Evolutionary conservation across 1,284 basidiomycete species (phyloP), one percentile per base, ranked within the genome.

Genomic region (Porphyrellus sp.): DNA sequence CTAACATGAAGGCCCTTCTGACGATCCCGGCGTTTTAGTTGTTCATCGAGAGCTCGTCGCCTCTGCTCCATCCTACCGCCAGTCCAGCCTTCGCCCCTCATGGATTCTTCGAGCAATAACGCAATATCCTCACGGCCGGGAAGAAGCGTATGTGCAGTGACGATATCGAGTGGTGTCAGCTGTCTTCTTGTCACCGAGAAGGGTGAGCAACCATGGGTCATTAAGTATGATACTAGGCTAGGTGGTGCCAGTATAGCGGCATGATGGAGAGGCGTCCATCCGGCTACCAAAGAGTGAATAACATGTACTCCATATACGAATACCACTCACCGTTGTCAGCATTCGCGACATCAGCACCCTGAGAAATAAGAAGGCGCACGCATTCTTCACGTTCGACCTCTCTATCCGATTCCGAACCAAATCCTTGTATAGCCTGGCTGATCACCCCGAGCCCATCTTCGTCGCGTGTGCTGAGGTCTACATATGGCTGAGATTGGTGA

Each of bases 211-310:
- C 94, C 93, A 60, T 93, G 91, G 16, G 91, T 95, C 71, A 98
- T 86, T 24, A 99, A 78, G 75, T 93, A 90, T 0, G 93, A 92
- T 31, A 98, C 84, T 16, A 98, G 77, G 1, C 94, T 94, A 7
- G 95, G 89, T 31, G 96, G 93, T 13, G 93, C 87, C 42, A 92
- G 76, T 51, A 98, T 73, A 15, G 89, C 90, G 11, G 95, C 93
- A 74, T 96, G 90, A 68, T 98, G 96, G n/a, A 99, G 76, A 1
- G 95, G 86, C 4, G 92, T 94, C 95, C 95, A 98, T 37, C 95
- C 94, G 53, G 82, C 91, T 93, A 63, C 52, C 48, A 47, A 33
- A 44, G 24, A 59, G 30, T 38, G 41, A 47, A 38, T 39, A 24
- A n/a, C 13, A 44, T 33, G 27, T 30, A 31, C 35, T 46, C 28